Conservation (phyloP, 495 filamentous ascomycete genomes). For the Terfezia claveryi region DNA sequence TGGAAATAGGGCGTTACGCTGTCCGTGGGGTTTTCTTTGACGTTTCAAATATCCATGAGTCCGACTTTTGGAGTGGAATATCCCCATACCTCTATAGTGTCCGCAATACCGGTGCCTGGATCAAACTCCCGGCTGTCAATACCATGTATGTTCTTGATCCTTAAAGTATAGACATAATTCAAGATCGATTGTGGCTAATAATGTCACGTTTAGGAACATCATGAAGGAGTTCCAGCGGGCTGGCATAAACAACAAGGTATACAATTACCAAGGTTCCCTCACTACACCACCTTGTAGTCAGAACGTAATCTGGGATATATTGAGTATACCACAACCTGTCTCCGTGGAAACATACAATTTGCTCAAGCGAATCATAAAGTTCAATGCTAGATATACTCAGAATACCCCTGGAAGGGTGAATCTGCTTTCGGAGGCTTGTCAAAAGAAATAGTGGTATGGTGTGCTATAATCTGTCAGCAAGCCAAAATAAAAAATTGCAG, state of each 20-base stretch:
- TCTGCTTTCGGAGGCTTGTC: constrained; percentile 20
- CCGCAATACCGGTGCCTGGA: neutral
- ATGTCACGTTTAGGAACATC: constrained; percentile 20
- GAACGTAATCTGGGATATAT: constrained; percentile 37
- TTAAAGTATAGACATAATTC: no score
- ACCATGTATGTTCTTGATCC: neutral
- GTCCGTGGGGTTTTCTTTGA: constrained; percentile 41
- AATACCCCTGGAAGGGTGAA: constrained; percentile 32
- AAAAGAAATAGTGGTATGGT: neutral
- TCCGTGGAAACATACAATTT: constrained; percentile 29
- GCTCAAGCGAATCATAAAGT: constrained; percentile 37
- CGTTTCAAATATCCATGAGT: constrained; percentile 13
- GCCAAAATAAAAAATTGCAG: no score
- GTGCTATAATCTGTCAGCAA: no score
- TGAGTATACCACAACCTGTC: constrained; percentile 29
- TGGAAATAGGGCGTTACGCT: constrained; percentile 18
- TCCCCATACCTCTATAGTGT: neutral
- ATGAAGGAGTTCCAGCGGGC: neutral
- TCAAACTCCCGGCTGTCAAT: neutral
- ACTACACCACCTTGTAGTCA: constrained; percentile 50
- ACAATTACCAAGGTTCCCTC: constrained; percentile 37
- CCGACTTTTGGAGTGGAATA: neutral
- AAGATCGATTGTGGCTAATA: constrained; percentile 3
- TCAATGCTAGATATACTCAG: constrained; percentile 42
- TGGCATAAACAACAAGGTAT: neutral